Base-by-base conservation (phyloP, 441 rosid genomes). In the Gossypium davidsonii region DNA sequence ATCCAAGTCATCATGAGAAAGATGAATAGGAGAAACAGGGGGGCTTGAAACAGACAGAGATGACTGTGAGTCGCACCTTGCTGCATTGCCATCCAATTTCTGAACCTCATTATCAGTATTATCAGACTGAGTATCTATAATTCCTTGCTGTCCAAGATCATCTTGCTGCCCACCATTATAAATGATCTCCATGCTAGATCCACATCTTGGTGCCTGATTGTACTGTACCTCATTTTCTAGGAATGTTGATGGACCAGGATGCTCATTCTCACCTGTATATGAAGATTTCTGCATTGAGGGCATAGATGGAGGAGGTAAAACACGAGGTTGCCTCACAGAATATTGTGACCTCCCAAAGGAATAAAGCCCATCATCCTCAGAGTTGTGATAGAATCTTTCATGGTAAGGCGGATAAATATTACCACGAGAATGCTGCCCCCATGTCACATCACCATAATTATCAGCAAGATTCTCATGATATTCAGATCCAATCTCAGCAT, bases 1-100 rank as follows among this genome's bases (percentile, higher is more conserved):
- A 83, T 95, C 99, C 90, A 92, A 80, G 72, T 93, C 95, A 86
- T 95, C 98, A 78, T 95, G 94, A 75, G 99, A 95, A 73, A 95
- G 87, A 80, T 87, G 94, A 76, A 86, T 80, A 0, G 97, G 99
- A 75, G 99, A 92, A 83, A 82, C 90, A 72, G 98, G 99, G 7
- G 98, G 91, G 79, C 98, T 95, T 60, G 98, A 79, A 77, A 95
- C 93, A 74, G 92, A 92, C 48, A 95, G 89, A 46, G 99, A 95
- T 74, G 98, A 95, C 83, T 88, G 98, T 49, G 99, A 95, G 76
- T 90, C 97, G 72, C 97, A 92, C 77, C 87, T 83, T 52, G 82
- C 82, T 62, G 89, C 73, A 65, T 78, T 80, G 70, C 77, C 77
- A 79, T 85, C 90, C 62, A 85, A 74, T 59, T 79, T 83, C 77